Evolutionary conservation across 1,284 basidiomycete species (phyloP).

Genomic region (Athelia psychrophila): DNA sequence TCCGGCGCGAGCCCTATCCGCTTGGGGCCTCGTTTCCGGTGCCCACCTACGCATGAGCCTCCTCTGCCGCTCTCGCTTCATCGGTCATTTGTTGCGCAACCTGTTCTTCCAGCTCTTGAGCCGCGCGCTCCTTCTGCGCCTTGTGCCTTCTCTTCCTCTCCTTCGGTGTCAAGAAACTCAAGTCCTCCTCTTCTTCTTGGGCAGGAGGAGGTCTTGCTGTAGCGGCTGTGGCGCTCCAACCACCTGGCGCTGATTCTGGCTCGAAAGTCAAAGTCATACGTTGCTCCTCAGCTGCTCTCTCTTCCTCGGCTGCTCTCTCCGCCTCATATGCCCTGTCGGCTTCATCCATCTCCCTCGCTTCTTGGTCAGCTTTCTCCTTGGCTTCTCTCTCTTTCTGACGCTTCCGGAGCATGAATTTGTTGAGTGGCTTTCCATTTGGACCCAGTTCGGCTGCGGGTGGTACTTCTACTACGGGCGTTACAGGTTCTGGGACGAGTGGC

Average conservation of each 20-base stretch:
- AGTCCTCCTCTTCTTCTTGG: too few relatives aligned
- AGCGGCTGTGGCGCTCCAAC: not conserved
- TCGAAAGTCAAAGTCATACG: not conserved
- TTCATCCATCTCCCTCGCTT: conserved; percentile 12
- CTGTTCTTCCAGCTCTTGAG: too few relatives aligned
- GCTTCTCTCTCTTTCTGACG: conserved; percentile 5
- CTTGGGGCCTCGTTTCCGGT: too few relatives aligned
- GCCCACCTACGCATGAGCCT: too few relatives aligned
- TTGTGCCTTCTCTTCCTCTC: too few relatives aligned
- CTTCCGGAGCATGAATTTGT: not conserved
- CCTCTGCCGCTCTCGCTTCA: too few relatives aligned
- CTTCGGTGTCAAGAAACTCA: too few relatives aligned
- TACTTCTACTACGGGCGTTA: not conserved
- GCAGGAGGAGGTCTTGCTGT: not conserved
- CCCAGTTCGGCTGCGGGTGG: not conserved
- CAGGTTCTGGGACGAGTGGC: not conserved
- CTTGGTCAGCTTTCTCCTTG: conserved; percentile 9
- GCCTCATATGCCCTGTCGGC: conserved; percentile 11
- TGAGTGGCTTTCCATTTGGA: not conserved
- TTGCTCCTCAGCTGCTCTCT: conserved; percentile 12
- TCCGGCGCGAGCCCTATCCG: too few relatives aligned
- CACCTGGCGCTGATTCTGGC: not conserved
- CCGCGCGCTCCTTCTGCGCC: too few relatives aligned
- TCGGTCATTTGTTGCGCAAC: too few relatives aligned
- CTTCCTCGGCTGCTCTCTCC: conserved; percentile 13